Evolutionary conservation across 345 rosid genomes (phyloP), one percentile per base, ranked within the genome.

Genomic region (Sonneratia alba): DNA sequence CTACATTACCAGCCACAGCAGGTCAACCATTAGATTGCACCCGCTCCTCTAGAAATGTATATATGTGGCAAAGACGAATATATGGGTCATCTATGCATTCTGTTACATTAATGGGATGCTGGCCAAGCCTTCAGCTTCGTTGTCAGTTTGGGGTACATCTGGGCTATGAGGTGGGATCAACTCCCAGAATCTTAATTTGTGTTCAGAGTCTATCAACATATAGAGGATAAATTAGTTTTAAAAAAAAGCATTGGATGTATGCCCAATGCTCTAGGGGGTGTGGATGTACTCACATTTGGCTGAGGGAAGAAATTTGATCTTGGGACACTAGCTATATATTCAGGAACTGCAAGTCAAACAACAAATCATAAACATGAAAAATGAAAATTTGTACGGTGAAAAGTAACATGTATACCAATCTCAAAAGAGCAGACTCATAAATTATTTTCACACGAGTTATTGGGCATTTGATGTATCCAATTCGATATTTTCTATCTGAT

Each of bases 281-380:
- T 47, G 42, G 40, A 57, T 27, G 24, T n/a, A 81, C 87, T 84
- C 76, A 91, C 97, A 75, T 93, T 88, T n/a, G 98, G 98, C 70
- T 84, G 94, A 67, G 97, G 94, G 77, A 93, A 91, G 82, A 93
- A 89, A 71, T 84, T 83, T 70, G 87, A 83, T 76, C 96, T 87
- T n/a, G 93, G 91, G 67, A 94, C 98, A 47, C 78, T 82, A 69
- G 89, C 76, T 77, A 80, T 86, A 88, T 91, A 89, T 77, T 87
- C 83, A 21, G 97, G 95, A 78, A 89, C 98, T 94, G 92, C 56
- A 77, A 74, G 67, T 57, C 57, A 73, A 40, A 74, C 9, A 65
- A 67, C 40, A 71, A 53, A 16, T 63, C 4, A 55, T 55, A 43
- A 47, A 42, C 32, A 24, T 6, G 49, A 24, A n/a, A 11, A 62